Evolutionary conservation across 495 filamentous ascomycete species (phyloP).

Genomic region (Lophiotrema nucula): DNA sequence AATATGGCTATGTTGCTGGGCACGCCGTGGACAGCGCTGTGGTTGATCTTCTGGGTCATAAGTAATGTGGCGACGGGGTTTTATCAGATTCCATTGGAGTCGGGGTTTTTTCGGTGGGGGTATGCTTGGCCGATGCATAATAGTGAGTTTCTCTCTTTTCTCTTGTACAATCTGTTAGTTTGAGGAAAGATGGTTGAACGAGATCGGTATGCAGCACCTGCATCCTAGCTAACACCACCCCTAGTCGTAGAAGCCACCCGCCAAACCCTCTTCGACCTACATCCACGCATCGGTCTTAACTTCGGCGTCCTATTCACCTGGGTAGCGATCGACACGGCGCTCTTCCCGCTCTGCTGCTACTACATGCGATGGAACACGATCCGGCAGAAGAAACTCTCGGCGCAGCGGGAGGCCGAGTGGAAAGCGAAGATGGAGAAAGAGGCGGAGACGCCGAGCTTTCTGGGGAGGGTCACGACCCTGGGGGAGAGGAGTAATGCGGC

Average conservation of each 20-base stretch:
- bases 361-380: conserved; percentile 27
- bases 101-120: conserved; percentile 64
- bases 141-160: conserved; percentile 40
- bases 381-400: conserved; percentile 16
- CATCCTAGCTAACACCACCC: conserved; percentile 16
- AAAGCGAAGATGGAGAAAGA: conserved; percentile 31
- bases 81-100: conserved; percentile 59
- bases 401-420: conserved; percentile 23
- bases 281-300: conserved; percentile 63
- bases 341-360: conserved; percentile 62
- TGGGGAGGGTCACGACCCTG: conserved; percentile 28
- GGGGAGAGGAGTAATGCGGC: neutral
- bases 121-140: conserved; percentile 73
- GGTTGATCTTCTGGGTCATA: conserved; percentile 76
- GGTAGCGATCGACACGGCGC: conserved; percentile 52
- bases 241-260: conserved; percentile 62
- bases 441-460: conserved; percentile 23
- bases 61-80: conserved; percentile 67
- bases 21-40: conserved; percentile 64
- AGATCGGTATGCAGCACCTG: no score
- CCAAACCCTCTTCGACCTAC: conserved; percentile 61
- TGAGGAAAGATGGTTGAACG: no score
- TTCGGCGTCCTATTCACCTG: conserved; percentile 64
- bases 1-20: conserved; percentile 71
- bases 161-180: neutral